Conservation (phyloP, 108 stramenopile genomes). For the Pseudonitzschia multiseries region DNA sequence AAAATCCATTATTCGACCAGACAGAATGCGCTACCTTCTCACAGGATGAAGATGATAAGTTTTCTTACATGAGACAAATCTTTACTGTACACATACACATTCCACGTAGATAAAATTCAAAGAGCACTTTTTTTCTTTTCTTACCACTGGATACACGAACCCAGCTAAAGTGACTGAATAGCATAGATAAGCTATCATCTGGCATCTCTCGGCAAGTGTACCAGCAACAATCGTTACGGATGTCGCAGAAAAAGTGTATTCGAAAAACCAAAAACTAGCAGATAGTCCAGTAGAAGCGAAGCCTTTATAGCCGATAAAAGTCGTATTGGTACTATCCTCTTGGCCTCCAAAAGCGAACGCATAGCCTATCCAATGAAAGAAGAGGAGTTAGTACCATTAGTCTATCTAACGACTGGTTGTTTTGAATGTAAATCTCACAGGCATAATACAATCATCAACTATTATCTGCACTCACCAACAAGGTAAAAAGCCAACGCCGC, state of each 20-base stretch:
- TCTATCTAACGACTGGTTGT: no score
- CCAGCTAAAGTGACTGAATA: slow-evolving; percentile 73
- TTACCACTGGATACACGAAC: slow-evolving; percentile 81
- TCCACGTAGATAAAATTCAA: slow-evolving; percentile 63
- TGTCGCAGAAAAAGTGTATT: slow-evolving; percentile 84
- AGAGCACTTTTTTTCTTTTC: slow-evolving; percentile 12
- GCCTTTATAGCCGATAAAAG: slow-evolving; percentile 60
- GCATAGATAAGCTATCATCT: slow-evolving; percentile 79
- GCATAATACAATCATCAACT: background rate
- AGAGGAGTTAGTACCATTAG: background rate
- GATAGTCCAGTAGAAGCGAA: slow-evolving; percentile 48
- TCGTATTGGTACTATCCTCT: slow-evolving; percentile 30
- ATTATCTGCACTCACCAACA: slow-evolving; percentile 37
- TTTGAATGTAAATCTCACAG: no score
- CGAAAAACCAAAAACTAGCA: slow-evolving; percentile 75
- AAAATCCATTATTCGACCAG: slow-evolving; percentile 83
- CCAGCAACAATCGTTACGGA: slow-evolving; percentile 92
- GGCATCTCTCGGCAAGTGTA: slow-evolving; percentile 87
- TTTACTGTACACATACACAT: slow-evolving; percentile 13
- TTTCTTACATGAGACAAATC: slow-evolving; percentile 58
- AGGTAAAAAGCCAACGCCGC: slow-evolving; percentile 75
- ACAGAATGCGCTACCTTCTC: slow-evolving; percentile 56
- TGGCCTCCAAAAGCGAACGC: slow-evolving; percentile 78
- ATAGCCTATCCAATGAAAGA: slow-evolving; percentile 40
- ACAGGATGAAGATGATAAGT: slow-evolving; percentile 3